Evolutionary conservation across 2,329 filamentous ascomycete species (phyloP).

Genomic region (Scedosporium dehoogii): DNA sequence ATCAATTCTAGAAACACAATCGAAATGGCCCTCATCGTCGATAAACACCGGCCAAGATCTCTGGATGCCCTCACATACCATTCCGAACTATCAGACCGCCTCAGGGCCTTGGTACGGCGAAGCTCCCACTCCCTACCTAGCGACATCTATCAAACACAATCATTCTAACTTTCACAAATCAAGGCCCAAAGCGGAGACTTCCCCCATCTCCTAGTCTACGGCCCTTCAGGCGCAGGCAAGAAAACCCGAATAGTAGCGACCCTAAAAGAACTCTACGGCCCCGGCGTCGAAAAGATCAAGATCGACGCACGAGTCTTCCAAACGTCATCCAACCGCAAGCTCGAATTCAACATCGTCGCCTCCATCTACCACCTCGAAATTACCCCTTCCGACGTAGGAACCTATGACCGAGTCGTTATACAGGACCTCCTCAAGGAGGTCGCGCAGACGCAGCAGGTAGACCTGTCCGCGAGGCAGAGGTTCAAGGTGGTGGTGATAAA

Average conservation of each 20-base stretch:
- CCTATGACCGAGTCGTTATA: slow-evolving; percentile 89
- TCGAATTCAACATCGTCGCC: slow-evolving; percentile 98
- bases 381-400: slow-evolving; percentile 92
- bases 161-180: slow-evolving; percentile 3
- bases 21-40: slow-evolving; percentile 58
- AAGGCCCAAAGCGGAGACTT: slow-evolving; percentile 96
- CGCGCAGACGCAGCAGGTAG: slow-evolving; percentile 98
- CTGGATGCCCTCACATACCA: slow-evolving; percentile 80
- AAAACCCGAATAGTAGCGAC: slow-evolving; percentile 96
- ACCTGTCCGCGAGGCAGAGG: slow-evolving; percentile 75
- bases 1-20: slow-evolving; percentile 3
- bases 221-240: slow-evolving; percentile 91
- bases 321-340: slow-evolving; percentile 88
- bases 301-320: slow-evolving; percentile 97
- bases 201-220: slow-evolving; percentile 93
- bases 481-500: slow-evolving; percentile 99
- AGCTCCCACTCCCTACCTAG: neutral
- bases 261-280: slow-evolving; percentile 86
- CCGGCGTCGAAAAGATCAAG: slow-evolving; percentile 99
- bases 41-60: slow-evolving; percentile 63
- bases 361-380: slow-evolving; percentile 98
- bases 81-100: slow-evolving; percentile 72
- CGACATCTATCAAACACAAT: neutral
- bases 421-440: slow-evolving; percentile 96
- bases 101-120: slow-evolving; percentile 67